Conservation (phyloP, 306 rosid species). For the Rosa chinensis region DNA sequence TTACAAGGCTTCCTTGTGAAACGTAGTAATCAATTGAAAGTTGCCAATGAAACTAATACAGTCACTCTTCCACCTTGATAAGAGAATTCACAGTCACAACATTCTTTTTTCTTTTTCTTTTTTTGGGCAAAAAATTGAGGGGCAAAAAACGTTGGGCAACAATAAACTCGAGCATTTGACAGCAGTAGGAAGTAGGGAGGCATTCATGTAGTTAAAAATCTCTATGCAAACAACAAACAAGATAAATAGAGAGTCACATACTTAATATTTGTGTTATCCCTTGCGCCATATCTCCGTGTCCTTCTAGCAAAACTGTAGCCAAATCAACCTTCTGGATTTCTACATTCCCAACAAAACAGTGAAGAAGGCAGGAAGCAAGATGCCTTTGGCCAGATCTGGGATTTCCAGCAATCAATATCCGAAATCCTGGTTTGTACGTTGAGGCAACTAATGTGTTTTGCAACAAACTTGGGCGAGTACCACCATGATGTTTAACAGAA, state of each 20-base stretch:
- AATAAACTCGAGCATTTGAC: neutral
- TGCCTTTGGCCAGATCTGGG: constrained; percentile 88
- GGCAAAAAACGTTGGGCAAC: neutral
- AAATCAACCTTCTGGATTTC: constrained; percentile 83
- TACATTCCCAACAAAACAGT: constrained; percentile 73
- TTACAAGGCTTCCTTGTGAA: neutral
- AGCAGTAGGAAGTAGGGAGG: neutral
- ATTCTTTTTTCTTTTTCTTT: neutral
- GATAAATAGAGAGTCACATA: constrained; percentile 41
- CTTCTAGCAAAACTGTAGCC: constrained; percentile 94
- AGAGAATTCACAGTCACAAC: neutral
- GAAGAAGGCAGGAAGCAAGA: constrained; percentile 90
- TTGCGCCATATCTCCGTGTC: constrained; percentile 80
- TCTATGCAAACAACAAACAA: constrained; percentile 3
- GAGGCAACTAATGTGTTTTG: constrained; percentile 37
- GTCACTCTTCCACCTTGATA: constrained; percentile 4
- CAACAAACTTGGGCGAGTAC: constrained; percentile 36
- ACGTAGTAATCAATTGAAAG: neutral
- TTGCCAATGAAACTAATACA: neutral
- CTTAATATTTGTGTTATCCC: constrained; percentile 82
- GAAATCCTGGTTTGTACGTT: constrained; percentile 59
- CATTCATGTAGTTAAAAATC: neutral
- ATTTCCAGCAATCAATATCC: constrained; percentile 74
- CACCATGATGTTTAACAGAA: constrained; percentile 38
- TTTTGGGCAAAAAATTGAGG: neutral